These are phyloP conservation scores for Phtheirospermum japonicum DNA, from an alignment of 257 asterid genomes.

Conservation along the genomic window DNA sequence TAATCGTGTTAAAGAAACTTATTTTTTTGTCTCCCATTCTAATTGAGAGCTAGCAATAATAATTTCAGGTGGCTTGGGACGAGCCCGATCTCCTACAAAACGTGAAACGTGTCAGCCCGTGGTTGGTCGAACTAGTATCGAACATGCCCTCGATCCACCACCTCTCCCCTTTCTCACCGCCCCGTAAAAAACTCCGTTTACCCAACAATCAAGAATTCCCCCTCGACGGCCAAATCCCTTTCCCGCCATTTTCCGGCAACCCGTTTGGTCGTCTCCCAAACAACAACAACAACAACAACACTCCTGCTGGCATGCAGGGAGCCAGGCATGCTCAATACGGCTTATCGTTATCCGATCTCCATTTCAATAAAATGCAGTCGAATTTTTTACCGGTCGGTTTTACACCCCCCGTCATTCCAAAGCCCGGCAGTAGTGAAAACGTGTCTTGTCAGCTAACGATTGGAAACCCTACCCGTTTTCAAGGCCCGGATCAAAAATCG, in stretches of 20 bases:
- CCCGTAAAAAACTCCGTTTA: constrained; percentile 56
- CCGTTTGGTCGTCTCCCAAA: constrained; percentile 55
- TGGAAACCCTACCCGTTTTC: constrained; percentile 43
- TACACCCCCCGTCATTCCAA: constrained; percentile 31
- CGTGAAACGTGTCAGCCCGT: constrained; percentile 83
- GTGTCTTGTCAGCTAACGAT: constrained; percentile 63
- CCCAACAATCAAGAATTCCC: constrained; percentile 56
- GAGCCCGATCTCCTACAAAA: constrained; percentile 89
- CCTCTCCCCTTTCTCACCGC: constrained; percentile 70
- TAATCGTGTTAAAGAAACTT: too few relatives aligned
- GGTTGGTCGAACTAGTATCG: constrained; percentile 79
- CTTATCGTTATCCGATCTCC: constrained; percentile 58
- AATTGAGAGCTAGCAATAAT: too few relatives aligned
- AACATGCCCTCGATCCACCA: constrained; percentile 59
- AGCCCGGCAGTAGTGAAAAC: constrained; percentile 34
- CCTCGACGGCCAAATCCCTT: constrained; percentile 47
- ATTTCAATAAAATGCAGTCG: constrained; percentile 46
- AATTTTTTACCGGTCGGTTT: constrained; percentile 47
- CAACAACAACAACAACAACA: constrained; percentile 43
- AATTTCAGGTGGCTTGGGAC: constrained; percentile 73
- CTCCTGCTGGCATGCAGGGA: constrained; percentile 99
- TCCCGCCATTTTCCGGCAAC: constrained; percentile 48
- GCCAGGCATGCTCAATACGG: constrained; percentile 97
- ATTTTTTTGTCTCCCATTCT: too few relatives aligned
- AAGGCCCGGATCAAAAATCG: constrained; percentile 27